Evolutionary conservation across 1,284 basidiomycete genomes (phyloP), one percentile per base, ranked within the genome.

Genomic region (Ustilago nuda): DNA sequence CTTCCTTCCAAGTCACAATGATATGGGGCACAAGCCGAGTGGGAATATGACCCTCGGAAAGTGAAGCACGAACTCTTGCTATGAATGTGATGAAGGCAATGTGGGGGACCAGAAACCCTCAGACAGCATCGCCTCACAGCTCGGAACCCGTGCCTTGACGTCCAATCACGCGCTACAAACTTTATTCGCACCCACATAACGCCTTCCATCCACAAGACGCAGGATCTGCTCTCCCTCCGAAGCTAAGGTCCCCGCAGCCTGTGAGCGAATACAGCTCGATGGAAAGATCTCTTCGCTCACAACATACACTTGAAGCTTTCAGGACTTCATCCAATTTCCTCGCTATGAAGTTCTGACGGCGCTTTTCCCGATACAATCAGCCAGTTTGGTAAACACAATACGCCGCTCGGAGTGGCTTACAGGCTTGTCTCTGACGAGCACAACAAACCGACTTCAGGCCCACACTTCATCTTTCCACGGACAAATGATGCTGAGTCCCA

Each of bases 391-490:
- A n/a, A n/a, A n/a, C n/a, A n/a, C n/a, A 27, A 3, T 27, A 37
- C 36, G 36, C 9, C 36, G 36, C 36, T 37, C 36, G 13, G 13
- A 37, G 36, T 37, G 36, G 5, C 36, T 13, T 37, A 37, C 13
- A 13, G 8, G 1, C 7, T 37, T 37, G 9, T 37, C 36, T 41
- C 7, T 41, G 39, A 15, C 39, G 17, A 41, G 15, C 46, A 32
- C 7, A 32, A 19, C 27, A 32, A 13, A 8, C 15, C 9, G 48
- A 33, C 11, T 30, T 13, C n/a, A 27, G 27, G 4, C 55, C 55
- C 55, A 56, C 55, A 56, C 55, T 56, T 56, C 37, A 56, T 56
- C 45, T 56, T 4, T 8, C 3, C 23, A 50, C 27, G 37, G 48
- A 30, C 48, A 32, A 50, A 50, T 39, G 41, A 33, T 45, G 35